These are phyloP conservation scores for Fusarium beomiforme DNA, from an alignment of 2,329 filamentous ascomycete genomes.

Conservation along the genomic window DNA sequence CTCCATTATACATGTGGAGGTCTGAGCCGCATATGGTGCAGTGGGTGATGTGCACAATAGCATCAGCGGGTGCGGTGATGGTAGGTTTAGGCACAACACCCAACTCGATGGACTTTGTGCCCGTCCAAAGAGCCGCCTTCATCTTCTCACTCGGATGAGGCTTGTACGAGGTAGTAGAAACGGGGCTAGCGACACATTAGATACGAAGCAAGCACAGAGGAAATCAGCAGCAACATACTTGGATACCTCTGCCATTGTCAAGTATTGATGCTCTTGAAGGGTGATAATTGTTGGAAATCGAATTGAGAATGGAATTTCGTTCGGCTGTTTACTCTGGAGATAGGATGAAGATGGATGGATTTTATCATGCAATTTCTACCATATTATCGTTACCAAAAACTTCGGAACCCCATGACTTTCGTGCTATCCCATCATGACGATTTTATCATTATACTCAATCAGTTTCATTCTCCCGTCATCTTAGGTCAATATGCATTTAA, in stretches of 20 bases:
- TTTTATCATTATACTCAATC: too few relatives aligned
- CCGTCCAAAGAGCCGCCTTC: neutral
- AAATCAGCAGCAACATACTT: neutral
- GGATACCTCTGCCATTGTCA: neutral
- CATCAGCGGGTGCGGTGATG: neutral
- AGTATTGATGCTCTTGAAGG: neutral
- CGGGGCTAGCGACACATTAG: neutral
- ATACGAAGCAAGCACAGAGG: fast-evolving
- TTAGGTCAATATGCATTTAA: too few relatives aligned
- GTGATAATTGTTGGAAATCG: neutral
- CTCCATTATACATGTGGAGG: constrained; percentile 1
- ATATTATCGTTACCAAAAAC: neutral
- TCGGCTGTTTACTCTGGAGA: neutral
- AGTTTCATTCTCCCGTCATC: neutral
- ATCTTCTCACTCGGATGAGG: neutral
- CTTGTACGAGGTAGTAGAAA: neutral
- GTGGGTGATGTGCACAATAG: constrained; percentile 4
- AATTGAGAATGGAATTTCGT: neutral
- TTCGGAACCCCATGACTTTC: neutral
- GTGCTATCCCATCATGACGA: neutral
- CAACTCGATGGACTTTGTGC: neutral
- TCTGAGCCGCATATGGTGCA: constrained; percentile 5
- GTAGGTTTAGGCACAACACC: neutral
- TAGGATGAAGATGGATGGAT: neutral
- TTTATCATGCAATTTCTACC: neutral